phyloP scores from a whole-genome alignment of 768 basidiomycete species.

The Boletus reticulatus region DNA sequence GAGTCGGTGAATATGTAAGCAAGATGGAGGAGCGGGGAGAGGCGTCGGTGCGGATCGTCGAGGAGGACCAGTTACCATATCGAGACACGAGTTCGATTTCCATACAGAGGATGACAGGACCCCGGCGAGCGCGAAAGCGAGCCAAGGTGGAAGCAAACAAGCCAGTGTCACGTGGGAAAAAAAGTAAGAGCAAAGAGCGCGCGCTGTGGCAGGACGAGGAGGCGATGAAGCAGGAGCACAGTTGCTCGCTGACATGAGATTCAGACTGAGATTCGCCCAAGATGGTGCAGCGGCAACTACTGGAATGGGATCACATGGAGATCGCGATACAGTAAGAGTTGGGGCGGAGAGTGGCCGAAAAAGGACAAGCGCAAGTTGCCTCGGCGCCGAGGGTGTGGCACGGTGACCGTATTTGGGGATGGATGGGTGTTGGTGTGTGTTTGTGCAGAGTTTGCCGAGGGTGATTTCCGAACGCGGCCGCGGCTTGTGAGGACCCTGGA shows the following conservation, averaged over 20 bases:
- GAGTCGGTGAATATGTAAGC: conserved; percentile 27
- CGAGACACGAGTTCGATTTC: conserved; percentile 18
- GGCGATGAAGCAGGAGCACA: conserved; percentile 16
- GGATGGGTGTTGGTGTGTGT: conserved; percentile 19
- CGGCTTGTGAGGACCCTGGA: conserved; percentile 34
- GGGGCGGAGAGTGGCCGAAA: conserved; percentile 31
- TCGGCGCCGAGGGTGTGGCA: conserved; percentile 43
- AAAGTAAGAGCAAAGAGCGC: conserved; percentile 24
- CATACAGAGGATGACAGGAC: conserved; percentile 22
- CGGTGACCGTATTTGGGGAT: conserved; percentile 18
- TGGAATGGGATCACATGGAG: conserved; percentile 32
- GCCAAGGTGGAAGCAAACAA: conserved; percentile 28
- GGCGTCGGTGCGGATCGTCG: conserved; percentile 33
- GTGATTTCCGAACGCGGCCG: conserved; percentile 41
- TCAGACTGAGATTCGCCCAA: conserved; percentile 32
- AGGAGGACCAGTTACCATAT: conserved; percentile 17
- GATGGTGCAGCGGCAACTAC: conserved; percentile 33
- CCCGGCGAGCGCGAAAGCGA: conserved; percentile 30
- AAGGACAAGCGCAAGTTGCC: conserved; percentile 30
- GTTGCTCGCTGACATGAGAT: conserved; percentile 30
- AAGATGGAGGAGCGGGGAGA: conserved; percentile 10
- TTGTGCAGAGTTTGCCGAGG: conserved; percentile 33
- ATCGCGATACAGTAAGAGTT: conserved; percentile 30
- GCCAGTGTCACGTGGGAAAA: not conserved
- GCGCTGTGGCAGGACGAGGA: conserved; percentile 21